Conservation (phyloP, 1,139 yeast genomes). For the Saccharomycopsis crataegensis region DNA sequence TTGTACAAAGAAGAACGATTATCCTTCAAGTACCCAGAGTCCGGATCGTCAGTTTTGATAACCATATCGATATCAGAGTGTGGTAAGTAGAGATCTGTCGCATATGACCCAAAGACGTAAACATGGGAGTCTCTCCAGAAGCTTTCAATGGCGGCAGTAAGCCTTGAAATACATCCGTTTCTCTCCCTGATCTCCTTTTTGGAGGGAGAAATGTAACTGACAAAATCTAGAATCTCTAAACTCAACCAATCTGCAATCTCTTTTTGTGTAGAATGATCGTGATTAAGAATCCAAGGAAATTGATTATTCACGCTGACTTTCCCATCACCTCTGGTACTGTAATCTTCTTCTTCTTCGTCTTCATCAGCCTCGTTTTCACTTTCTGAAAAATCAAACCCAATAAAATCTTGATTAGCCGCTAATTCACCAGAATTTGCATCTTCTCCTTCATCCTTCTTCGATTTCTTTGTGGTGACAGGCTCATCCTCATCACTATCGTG, state of each 20-base stretch:
- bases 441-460: neutral
- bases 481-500: no score
- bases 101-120: conserved; percentile 91
- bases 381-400: conserved; percentile 49
- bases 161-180: conserved; percentile 54
- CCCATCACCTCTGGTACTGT: conserved; percentile 26
- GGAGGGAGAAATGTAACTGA: conserved; percentile 82
- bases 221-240: conserved; percentile 80
- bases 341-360: conserved; percentile 23
- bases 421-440: conserved; percentile 25
- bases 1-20: conserved; percentile 64
- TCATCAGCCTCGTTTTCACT: conserved; percentile 30
- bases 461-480: no score
- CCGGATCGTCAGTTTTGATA: conserved; percentile 56
- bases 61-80: conserved; percentile 98
- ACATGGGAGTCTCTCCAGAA: conserved; percentile 81
- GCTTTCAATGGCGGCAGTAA: conserved; percentile 48
- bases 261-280: conserved; percentile 64
- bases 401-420: conserved; percentile 49
- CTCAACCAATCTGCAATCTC: conserved; percentile 87
- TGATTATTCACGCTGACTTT: conserved; percentile 31
- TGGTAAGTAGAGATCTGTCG: conserved; percentile 89
- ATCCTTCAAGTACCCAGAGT: conserved; percentile 32
- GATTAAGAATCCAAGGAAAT: conserved; percentile 77
- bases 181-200: conserved; percentile 64